Percentiles rank a stretch among this genome's conserved stretches.
Evolutionary conservation across 177 flowering plant species (phyloP).

Genomic region (Telopea speciosissima): DNA sequence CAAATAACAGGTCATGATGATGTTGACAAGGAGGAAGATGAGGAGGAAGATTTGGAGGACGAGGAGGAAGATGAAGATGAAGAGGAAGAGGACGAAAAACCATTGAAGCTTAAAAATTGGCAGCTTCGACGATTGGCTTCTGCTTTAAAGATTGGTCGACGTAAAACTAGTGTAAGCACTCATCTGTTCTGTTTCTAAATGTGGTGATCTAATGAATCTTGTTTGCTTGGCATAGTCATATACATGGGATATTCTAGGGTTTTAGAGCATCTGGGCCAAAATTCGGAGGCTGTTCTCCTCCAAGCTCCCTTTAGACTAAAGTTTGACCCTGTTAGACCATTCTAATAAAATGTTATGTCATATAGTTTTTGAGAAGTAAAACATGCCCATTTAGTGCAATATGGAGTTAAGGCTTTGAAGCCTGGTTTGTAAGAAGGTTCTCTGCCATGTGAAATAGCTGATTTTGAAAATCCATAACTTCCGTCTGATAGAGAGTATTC

Average conservation of each 20-base stretch:
- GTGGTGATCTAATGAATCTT: background rate
- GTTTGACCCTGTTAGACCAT: background rate
- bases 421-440: background rate
- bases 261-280: background rate
- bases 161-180: slow-evolving; percentile 70
- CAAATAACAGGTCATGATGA: slow-evolving; percentile 18
- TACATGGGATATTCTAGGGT: background rate
- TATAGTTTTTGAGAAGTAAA: background rate
- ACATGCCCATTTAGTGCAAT: background rate
- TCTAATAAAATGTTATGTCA: background rate
- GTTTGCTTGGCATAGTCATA: background rate
- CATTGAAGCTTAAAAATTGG: slow-evolving; percentile 74
- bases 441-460: background rate
- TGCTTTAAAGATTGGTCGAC: slow-evolving; percentile 81
- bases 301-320: background rate
- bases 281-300: background rate
- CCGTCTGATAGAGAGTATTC: background rate
- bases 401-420: background rate
- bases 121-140: slow-evolving; percentile 72
- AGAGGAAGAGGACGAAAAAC: slow-evolving; percentile 50
- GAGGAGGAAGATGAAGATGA: slow-evolving; percentile 26
- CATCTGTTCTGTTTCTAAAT: background rate
- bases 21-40: slow-evolving; percentile 20
- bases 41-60: slow-evolving; percentile 35
- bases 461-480: background rate